Conservation (phyloP, 208 protist species). For the Novymonas esmeraldas region DNA sequence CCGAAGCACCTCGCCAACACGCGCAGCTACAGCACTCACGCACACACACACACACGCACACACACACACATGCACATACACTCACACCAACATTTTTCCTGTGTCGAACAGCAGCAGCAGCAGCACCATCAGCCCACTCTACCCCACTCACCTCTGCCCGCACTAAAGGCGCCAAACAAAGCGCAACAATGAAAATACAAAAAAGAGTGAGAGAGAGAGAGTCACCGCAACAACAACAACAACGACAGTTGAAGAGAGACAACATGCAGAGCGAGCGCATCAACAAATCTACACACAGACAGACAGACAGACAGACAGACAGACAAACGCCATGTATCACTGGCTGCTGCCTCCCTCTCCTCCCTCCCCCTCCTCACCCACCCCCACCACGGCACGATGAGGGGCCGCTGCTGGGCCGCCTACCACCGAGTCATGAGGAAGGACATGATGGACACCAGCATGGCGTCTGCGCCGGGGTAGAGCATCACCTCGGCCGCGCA, state of each 20-base stretch:
- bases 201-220: too few relatives aligned
- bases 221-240: neutral
- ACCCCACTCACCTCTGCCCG: too few relatives aligned
- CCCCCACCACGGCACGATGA: too few relatives aligned
- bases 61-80: neutral
- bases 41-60: neutral
- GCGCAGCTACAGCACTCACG: neutral
- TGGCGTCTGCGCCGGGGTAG: slow-evolving; percentile 59
- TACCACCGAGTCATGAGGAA: slow-evolving; percentile 73
- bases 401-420: neutral
- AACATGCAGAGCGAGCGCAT: neutral
- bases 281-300: too few relatives aligned
- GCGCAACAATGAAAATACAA: too few relatives aligned
- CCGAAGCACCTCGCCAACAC: too few relatives aligned
- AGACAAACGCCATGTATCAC: too few relatives aligned
- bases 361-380: slow-evolving; percentile 3
- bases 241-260: neutral
- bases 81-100: neutral
- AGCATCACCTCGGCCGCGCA: slow-evolving; percentile 59
- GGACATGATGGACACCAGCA: slow-evolving; percentile 63
- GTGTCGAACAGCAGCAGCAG: neutral
- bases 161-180: too few relatives aligned
- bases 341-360: too few relatives aligned
- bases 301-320: too few relatives aligned
- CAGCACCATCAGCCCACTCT: too few relatives aligned